Percentiles rank a stretch among this genome's conserved stretches.
Conservation (phyloP, 768 basidiomycete species). For the Leccinum imitatum region DNA sequence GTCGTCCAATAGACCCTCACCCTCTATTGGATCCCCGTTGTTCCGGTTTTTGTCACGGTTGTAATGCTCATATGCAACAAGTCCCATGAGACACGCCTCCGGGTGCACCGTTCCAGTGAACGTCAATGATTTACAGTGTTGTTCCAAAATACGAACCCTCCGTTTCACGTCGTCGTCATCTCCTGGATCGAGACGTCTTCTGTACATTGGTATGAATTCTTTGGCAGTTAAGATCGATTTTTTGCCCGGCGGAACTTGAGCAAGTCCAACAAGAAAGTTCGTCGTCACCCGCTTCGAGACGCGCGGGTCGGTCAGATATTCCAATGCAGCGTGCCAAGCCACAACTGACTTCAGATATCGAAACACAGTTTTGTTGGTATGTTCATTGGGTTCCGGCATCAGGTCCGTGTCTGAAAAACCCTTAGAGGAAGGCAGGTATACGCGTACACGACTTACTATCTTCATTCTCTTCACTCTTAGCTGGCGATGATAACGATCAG, state of each 20-base stretch:
- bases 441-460: background rate
- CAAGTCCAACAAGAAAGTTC: background rate
- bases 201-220: background rate
- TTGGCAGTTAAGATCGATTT: background rate
- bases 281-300: background rate
- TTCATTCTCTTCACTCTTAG: background rate
- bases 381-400: background rate
- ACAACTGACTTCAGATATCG: background rate
- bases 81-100: background rate
- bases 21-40: background rate
- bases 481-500: background rate
- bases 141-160: background rate
- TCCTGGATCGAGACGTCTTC: background rate
- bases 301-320: background rate
- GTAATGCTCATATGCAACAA: background rate
- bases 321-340: background rate
- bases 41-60: background rate
- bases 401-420: background rate
- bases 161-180: background rate
- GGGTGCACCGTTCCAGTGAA: background rate
- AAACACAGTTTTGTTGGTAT: background rate
- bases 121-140: background rate
- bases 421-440: background rate
- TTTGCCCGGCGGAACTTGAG: background rate
- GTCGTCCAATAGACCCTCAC: background rate